A percentile compares a stretch with the other conserved stretches of the same genome.
phyloP scores from a whole-genome alignment of 805 yeast species.

The Alloascoidea africana region DNA sequence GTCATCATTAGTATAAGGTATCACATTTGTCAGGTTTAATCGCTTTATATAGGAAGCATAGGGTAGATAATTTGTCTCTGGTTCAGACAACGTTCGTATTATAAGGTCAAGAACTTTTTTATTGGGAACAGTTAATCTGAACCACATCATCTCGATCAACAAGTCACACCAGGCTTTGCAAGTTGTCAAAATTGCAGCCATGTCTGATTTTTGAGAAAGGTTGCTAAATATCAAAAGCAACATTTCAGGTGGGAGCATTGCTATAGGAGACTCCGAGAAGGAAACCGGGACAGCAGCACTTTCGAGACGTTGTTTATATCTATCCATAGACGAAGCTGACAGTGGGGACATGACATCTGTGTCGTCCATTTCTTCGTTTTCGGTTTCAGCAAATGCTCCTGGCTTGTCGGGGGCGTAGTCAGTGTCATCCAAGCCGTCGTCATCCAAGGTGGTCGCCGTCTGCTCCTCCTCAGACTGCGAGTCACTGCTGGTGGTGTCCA shows the following conservation, averaged over 20 bases:
- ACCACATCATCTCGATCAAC: neutral
- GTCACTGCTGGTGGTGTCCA: no score
- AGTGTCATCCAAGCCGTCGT: no score
- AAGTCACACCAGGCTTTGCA: neutral
- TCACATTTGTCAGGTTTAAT: constrained; percentile 63
- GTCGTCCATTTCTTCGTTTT: no score
- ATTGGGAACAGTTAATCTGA: neutral
- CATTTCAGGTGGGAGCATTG: neutral
- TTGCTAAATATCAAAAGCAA: neutral
- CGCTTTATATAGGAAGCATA: constrained; percentile 37
- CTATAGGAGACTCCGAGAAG: neutral
- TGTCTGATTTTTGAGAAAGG: neutral
- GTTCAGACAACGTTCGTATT: neutral
- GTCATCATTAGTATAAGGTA: constrained; percentile 49
- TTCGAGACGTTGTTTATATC: no score
- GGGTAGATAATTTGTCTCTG: neutral
- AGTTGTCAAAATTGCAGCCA: neutral
- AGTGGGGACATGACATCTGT: no score
- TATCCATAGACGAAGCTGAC: no score
- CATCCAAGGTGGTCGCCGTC: no score
- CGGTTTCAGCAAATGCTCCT: no score
- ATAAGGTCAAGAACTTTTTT: neutral
- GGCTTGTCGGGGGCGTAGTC: no score
- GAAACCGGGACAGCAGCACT: no score
- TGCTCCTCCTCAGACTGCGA: constrained; percentile 1